Conservation (phyloP, 208 protist genomes). For the Crithidia fasciculata region DNA sequence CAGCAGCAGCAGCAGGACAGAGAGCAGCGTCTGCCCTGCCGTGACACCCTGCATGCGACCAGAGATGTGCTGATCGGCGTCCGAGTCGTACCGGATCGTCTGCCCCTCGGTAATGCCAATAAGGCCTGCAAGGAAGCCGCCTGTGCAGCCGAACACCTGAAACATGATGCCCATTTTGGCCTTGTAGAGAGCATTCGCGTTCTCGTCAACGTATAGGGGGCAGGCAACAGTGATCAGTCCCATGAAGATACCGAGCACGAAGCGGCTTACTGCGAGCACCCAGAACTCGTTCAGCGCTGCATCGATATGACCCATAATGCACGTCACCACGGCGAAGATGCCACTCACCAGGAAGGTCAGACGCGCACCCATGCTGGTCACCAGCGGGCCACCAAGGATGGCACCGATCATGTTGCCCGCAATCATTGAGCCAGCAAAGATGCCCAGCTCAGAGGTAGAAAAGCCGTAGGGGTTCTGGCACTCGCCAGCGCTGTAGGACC, state of each 20-base stretch:
- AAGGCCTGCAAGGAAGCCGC: constrained; percentile 51
- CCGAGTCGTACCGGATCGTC: constrained; percentile 25
- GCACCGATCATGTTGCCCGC: constrained; percentile 59
- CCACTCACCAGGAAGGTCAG: constrained; percentile 54
- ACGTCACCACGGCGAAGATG: constrained; percentile 34
- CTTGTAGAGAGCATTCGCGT: constrained; percentile 32
- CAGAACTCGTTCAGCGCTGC: constrained; percentile 42
- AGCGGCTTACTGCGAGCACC: constrained; percentile 47
- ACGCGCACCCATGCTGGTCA: constrained; percentile 37
- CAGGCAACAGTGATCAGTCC: constrained; percentile 42
- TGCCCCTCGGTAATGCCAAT: constrained; percentile 36
- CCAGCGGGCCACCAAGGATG: constrained; percentile 34
- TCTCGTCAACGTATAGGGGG: constrained; percentile 61
- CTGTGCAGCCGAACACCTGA: constrained; percentile 54
- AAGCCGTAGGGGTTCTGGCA: constrained; percentile 63
- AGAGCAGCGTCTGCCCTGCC: constrained; percentile 35
- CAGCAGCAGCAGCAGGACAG: constrained; percentile 33
- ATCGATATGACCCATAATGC: constrained; percentile 43
- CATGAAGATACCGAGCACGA: constrained; percentile 56
- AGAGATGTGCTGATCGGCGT: constrained; percentile 36
- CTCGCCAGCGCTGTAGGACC: constrained; percentile 43
- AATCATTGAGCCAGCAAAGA: constrained; percentile 69
- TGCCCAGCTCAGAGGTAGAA: constrained; percentile 32
- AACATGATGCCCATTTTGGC: constrained; percentile 47
- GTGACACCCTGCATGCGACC: constrained; percentile 49